phyloP scores from a whole-genome alignment of 371 early-diverging fungal genomes.

The Chytridium lagenaria region DNA sequence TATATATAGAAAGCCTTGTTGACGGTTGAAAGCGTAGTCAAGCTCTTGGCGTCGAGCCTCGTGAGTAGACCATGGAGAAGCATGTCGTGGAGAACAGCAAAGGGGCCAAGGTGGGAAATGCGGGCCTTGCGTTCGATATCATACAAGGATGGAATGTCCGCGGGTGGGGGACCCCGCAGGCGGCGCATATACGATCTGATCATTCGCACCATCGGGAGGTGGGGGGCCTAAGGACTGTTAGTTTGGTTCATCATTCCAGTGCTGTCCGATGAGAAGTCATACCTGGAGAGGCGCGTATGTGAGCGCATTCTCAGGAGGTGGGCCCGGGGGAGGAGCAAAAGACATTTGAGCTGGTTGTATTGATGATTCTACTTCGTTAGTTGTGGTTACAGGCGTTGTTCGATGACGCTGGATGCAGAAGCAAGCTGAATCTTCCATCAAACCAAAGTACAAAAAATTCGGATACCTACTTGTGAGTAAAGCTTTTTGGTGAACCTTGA shows the following conservation, averaged over 20 bases:
- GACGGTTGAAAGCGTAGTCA: slow-evolving; percentile 7
- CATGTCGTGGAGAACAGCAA: neutral
- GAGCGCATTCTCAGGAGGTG: slow-evolving; percentile 6
- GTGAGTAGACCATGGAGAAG: neutral
- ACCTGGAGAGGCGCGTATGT: neutral
- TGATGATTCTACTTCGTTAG: no score
- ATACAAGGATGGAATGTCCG: neutral
- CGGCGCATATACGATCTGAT: neutral
- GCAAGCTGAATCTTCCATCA: no score
- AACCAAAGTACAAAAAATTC: no score
- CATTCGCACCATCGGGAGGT: no score
- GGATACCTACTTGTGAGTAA: no score
- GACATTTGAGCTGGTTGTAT: no score
- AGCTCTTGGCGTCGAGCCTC: slow-evolving; percentile 3
- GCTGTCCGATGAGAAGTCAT: neutral
- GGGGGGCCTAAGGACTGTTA: no score
- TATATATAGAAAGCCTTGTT: slow-evolving; percentile 23
- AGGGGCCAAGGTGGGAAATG: neutral
- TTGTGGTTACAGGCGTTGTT: no score
- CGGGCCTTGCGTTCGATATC: neutral
- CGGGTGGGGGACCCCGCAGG: neutral
- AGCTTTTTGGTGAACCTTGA: no score
- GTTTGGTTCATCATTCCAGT: no score
- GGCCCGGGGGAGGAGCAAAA: slow-evolving; percentile 14
- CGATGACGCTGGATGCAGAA: no score